Base-by-base conservation (phyloP, 257 asterid species). In the Craterostigma plantagineum region DNA sequence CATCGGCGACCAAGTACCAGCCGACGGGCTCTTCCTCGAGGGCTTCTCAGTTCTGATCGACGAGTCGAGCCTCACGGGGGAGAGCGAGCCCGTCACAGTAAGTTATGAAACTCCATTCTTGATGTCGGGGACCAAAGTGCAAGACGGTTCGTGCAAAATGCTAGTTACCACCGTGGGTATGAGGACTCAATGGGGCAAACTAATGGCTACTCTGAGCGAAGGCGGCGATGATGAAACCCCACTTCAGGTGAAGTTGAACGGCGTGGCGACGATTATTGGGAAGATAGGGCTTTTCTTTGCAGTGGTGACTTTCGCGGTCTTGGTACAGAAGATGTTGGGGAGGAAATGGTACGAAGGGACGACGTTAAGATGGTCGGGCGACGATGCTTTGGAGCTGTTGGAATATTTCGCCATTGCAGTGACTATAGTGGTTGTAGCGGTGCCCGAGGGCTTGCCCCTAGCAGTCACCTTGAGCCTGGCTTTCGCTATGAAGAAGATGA, bases 191-290 rank as follows among this genome's bases (percentile, higher is more conserved):
- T 86, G 97, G 97, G 97, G 97, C 2, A 86, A 81, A 27, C 46
- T 86, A 23, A 67, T 86, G 92, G 97, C 85, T 0, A 86, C 97
- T 0, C 64, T 86, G 5, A 71, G 87, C 33, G 94, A 86, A 71
- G 97, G 97, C 8, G 97, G 97, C 5, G 84, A 81, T 7, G 94
- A 81, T 12, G 97, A 86, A 55, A 86, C 96, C 0, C 96, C 92
- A 0, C 34, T 86, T 47, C 95, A 87, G 59, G 92, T 87, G 17
- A 87, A 87, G 45, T 18, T 87, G 44, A 81, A 87, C 12, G 98
- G 98, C n/a, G 98, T 87, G 51, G 98, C 98, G 0, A 87, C 98
- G 0, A 76, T 87, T n/a, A 87, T 87, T 15, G 98, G 98, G 4
- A 87, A 87, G 63, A 69, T 87, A 18, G 98, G 98, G 18, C 90